Evolutionary conservation across 2,329 filamentous ascomycete species (phyloP).

Genomic region (Aspergillus sp.): DNA sequence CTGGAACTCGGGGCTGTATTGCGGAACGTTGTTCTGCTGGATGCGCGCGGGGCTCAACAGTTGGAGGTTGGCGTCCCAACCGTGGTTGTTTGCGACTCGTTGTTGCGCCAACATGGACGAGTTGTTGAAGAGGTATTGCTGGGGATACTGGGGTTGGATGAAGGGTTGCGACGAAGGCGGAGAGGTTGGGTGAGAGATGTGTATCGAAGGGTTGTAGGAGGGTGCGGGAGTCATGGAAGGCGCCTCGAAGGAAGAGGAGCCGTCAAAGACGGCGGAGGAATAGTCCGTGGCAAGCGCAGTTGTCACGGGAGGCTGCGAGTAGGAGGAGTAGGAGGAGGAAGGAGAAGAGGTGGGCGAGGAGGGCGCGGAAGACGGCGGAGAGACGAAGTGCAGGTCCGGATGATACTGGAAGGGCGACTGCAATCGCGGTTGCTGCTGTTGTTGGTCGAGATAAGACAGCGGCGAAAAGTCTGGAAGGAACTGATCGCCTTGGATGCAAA

Average conservation of each 20-base stretch:
- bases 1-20: slow-evolving; percentile 15
- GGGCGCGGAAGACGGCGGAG: slow-evolving; percentile 37
- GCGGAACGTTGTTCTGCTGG: slow-evolving; percentile 26
- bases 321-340: slow-evolving; percentile 33
- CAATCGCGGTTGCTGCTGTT: slow-evolving; percentile 27
- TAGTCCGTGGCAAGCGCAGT: slow-evolving; percentile 26
- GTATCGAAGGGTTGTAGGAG: slow-evolving; percentile 38
- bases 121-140: slow-evolving; percentile 24
- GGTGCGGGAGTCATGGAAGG: slow-evolving; percentile 41
- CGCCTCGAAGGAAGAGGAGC: slow-evolving; percentile 31
- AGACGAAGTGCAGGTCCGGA: slow-evolving; percentile 29
- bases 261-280: slow-evolving; percentile 24
- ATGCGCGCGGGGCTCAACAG: slow-evolving; percentile 35
- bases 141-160: slow-evolving; percentile 25
- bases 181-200: slow-evolving; percentile 32
- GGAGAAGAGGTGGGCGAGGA: slow-evolving; percentile 34
- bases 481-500: slow-evolving; percentile 41
- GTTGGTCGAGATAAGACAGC: slow-evolving; percentile 22
- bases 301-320: slow-evolving; percentile 29
- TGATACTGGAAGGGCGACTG: slow-evolving; percentile 36
- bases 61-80: slow-evolving; percentile 37
- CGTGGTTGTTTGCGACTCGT: slow-evolving; percentile 31
- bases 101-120: slow-evolving; percentile 43
- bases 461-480: slow-evolving; percentile 31
- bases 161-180: slow-evolving; percentile 29